Base-by-base conservation (phyloP, 2,329 filamentous ascomycete genomes). In the Diaporthe citrichinensis region DNA sequence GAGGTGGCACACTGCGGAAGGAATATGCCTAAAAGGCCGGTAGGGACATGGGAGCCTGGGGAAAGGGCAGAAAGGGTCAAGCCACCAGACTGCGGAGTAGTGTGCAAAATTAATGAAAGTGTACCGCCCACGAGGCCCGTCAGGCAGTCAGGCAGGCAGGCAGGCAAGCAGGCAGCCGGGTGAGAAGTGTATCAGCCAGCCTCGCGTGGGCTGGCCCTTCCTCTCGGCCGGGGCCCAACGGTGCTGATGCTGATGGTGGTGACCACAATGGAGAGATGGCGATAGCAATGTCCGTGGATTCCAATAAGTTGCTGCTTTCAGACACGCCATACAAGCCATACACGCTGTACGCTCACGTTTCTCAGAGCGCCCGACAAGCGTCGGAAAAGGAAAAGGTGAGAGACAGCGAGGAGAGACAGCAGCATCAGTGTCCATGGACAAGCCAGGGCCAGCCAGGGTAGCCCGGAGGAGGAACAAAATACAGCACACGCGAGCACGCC, bases 1-100 rank as follows among this genome's bases (percentile, higher is more conserved):
- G 65, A 69, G 46, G 65, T 69, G 65, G 65, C 65, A 69, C 49
- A 55, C 49, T 69, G 65, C 65, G 65, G 49, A 69, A 69, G 65
- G 65, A 41, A 55, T 55, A 55, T 55, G 65, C 65, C 65, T 69
- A 69, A 53, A 55, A 69, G 49, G 34, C 49, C 49, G 65, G 65
- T 69, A 55, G 6, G 34, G 65, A 69, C 65, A 69, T 53, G 65
- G 65, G 46, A 55, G 65, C 65, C 65, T 51, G 46, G 44, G 34
- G 58, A 25, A 44, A 25, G 34, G 59, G 25, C 28, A 25, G 62
- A 15, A 39, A 14, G 39, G 65, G 65, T 55, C 65, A 69, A 55
- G 65, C 65, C 65, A 69, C 65, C 65, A 69, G 49, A 41, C 34
- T 69, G 65, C 65, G 65, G 49, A 69, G 65, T 55, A 53, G 65